Conservation (phyloP, 2,329 filamentous ascomycete species). For the Penicillium sp. region DNA sequence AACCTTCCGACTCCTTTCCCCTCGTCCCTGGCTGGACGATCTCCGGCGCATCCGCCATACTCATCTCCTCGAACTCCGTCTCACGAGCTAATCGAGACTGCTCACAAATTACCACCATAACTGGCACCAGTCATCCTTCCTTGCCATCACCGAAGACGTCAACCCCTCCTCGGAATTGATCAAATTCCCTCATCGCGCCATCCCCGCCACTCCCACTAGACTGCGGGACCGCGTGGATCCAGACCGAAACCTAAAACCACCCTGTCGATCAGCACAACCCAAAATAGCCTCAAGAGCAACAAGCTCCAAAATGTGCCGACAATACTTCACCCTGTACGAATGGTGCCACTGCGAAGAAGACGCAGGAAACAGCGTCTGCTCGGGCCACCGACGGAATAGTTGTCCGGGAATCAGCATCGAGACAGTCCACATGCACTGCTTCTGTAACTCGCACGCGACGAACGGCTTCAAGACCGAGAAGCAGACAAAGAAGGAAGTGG, state of each 20-base stretch:
- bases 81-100: neutral
- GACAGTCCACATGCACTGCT: conserved; percentile 38
- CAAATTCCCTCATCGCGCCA: neutral
- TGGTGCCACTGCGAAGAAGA: conserved; percentile 40
- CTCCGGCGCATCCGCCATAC: conserved; percentile 4
- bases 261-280: neutral
- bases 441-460: conserved; percentile 34
- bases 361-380: conserved; percentile 29
- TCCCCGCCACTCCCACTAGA: neutral
- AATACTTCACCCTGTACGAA: conserved; percentile 35
- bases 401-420: conserved; percentile 33
- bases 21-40: conserved; percentile 2
- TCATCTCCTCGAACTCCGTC: neutral
- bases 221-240: neutral
- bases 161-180: neutral
- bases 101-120: neutral
- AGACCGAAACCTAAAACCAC: neutral
- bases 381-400: conserved; percentile 23
- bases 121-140: neutral
- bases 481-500: conserved; percentile 24
- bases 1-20: neutral
- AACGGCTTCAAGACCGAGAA: conserved; percentile 31
- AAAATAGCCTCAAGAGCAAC: neutral
- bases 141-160: neutral
- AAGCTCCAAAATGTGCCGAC: conserved; percentile 30